Evolutionary conservation across 306 rosid species (phyloP).

Genomic region (Crataegus laevigata): DNA sequence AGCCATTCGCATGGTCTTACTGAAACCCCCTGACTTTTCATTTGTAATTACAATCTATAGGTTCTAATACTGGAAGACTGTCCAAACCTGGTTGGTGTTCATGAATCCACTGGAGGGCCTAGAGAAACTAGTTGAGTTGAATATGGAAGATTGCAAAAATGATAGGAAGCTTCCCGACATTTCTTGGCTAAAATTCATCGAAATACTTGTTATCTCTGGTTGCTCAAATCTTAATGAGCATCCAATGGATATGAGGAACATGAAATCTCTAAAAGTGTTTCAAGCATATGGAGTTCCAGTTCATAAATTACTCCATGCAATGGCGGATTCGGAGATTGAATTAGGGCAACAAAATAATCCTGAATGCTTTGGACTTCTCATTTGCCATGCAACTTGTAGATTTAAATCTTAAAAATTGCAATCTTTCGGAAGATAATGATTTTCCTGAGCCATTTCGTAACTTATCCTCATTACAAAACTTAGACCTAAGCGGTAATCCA

Average conservation of each 20-base stretch:
- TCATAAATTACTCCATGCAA: neutral
- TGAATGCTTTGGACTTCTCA: neutral
- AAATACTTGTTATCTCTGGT: neutral
- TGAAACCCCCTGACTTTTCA: slow-evolving; percentile 1
- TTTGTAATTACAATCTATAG: neutral
- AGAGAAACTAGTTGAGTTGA: neutral
- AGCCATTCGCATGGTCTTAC: neutral
- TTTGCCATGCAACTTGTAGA: neutral
- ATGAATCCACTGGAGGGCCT: slow-evolving; percentile 3
- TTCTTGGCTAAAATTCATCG: neutral
- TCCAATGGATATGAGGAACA: neutral
- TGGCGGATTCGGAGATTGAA: neutral
- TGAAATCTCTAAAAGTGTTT: neutral
- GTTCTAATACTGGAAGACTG: neutral
- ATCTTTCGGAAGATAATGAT: neutral
- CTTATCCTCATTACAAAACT: neutral
- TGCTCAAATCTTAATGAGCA: neutral
- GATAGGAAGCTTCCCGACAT: neutral
- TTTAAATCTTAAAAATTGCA: neutral
- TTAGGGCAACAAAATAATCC: neutral
- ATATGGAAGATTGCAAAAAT: neutral
- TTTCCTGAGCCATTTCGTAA: neutral
- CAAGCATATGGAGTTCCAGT: neutral
- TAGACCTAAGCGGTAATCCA: neutral
- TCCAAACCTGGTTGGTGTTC: neutral